These are phyloP conservation scores for Stagonosporopsis vannaccii DNA, from an alignment of 2,329 filamentous ascomycete genomes.

Conservation along the genomic window DNA sequence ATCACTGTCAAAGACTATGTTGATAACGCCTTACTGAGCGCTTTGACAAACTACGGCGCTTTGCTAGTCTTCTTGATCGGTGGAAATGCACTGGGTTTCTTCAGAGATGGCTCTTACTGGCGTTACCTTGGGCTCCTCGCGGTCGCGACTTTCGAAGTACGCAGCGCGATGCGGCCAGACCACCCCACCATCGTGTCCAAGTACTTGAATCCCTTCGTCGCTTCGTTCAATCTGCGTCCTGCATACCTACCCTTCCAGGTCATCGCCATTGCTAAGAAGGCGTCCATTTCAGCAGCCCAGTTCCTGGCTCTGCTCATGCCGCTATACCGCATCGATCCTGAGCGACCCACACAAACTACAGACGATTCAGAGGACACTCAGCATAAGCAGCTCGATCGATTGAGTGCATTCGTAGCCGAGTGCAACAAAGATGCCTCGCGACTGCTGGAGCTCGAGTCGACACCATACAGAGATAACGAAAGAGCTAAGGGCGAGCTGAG, in stretches of 20 bases:
- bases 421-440: constrained; percentile 74
- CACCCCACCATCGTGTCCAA: constrained; percentile 54
- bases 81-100: constrained; percentile 45
- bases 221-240: constrained; percentile 55
- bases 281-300: constrained; percentile 70
- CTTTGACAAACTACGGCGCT: constrained; percentile 36
- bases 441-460: constrained; percentile 78
- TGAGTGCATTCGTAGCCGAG: constrained; percentile 67
- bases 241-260: constrained; percentile 86
- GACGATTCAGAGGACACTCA: constrained; percentile 43
- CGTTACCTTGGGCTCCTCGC: constrained; percentile 60
- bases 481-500: constrained; percentile 67
- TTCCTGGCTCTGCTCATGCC: constrained; percentile 47
- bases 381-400: constrained; percentile 69
- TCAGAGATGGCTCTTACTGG: constrained; percentile 52
- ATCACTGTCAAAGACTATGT: constrained; percentile 77
- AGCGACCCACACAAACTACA: constrained; percentile 24
- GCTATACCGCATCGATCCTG: constrained; percentile 43
- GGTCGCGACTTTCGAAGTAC: constrained; percentile 64
- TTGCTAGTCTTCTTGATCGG: constrained; percentile 39
- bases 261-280: constrained; percentile 75
- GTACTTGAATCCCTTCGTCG: constrained; percentile 58
- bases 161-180: constrained; percentile 62
- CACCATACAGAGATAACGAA: constrained; percentile 79
- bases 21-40: constrained; percentile 63